These are phyloP conservation scores for Pythium folliculosum DNA, from an alignment of 352 stramenopile species.

Conservation along the genomic window DNA sequence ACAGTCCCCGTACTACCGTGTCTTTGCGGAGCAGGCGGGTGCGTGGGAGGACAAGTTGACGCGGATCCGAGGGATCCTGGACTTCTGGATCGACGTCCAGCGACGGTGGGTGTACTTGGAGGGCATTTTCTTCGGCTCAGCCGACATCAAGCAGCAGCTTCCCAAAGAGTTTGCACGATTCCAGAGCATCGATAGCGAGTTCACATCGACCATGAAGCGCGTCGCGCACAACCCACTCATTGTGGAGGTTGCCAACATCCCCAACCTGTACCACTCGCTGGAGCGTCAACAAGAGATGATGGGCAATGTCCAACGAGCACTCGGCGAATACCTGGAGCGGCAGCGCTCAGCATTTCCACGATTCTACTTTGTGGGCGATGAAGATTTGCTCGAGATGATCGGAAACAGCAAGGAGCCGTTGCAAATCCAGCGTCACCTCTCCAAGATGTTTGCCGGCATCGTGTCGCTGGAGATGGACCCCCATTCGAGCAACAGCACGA, in stretches of 20 bases:
- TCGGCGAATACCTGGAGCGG: slow-evolving; percentile 99
- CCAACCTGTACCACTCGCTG: slow-evolving; percentile 91
- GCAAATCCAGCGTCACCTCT: slow-evolving; percentile 96
- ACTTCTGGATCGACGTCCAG: slow-evolving; percentile 99
- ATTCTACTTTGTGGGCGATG: slow-evolving; percentile 99
- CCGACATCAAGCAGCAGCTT: slow-evolving; percentile 99
- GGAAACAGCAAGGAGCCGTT: slow-evolving; percentile 98
- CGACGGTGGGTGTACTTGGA: slow-evolving; percentile 99
- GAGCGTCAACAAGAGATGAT: slow-evolving; percentile 97
- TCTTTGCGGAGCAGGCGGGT: slow-evolving; percentile 97
- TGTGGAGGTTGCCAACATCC: slow-evolving; percentile 92
- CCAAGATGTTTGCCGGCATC: slow-evolving; percentile 99
- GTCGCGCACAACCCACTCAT: slow-evolving; percentile 97
- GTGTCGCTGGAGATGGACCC: slow-evolving; percentile 88
- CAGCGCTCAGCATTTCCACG: slow-evolving; percentile 95
- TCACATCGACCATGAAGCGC: slow-evolving; percentile 97
- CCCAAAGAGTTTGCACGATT: slow-evolving; percentile 98
- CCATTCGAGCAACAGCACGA: slow-evolving; percentile 56
- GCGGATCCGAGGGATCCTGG: slow-evolving; percentile 95
- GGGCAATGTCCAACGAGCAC: slow-evolving; percentile 98
- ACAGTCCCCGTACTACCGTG: slow-evolving; percentile 98
- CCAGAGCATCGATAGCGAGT: slow-evolving; percentile 98
- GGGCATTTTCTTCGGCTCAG: slow-evolving; percentile 98
- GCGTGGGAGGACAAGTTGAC: slow-evolving; percentile 98
- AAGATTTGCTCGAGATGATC: slow-evolving; percentile 99